These are phyloP conservation scores for Poa annua DNA, from an alignment of 176 grass and related monocot genomes.

Conservation along the genomic window DNA sequence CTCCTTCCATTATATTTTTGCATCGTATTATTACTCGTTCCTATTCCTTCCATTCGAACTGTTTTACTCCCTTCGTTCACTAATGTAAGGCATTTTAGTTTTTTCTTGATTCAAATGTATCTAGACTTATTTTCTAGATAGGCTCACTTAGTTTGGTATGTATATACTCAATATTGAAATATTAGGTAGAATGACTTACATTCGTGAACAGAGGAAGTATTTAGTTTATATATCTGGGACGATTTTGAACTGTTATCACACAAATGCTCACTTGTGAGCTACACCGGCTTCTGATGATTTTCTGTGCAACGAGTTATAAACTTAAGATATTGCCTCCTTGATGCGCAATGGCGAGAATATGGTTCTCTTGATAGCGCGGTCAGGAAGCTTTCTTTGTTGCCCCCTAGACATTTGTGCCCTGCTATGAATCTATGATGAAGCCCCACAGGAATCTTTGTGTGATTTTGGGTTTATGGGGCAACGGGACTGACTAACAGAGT, in stretches of 20 bases:
- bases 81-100: no score
- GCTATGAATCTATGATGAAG: background rate
- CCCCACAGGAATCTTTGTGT: conserved; percentile 14
- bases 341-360: background rate
- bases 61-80: no score
- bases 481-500: background rate
- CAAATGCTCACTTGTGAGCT: background rate
- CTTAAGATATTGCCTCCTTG: background rate
- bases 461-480: background rate
- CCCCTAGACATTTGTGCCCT: background rate
- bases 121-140: no score
- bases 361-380: background rate
- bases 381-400: background rate
- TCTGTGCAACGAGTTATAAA: background rate
- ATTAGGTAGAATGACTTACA: no score
- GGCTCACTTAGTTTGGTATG: no score
- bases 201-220: background rate
- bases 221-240: background rate
- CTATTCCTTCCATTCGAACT: background rate
- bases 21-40: background rate
- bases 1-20: background rate
- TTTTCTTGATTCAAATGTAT: no score
- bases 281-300: background rate
- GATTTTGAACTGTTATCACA: background rate
- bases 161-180: no score